Evolutionary conservation across 768 basidiomycete species (phyloP).

Genomic region (Suillus luteus): DNA sequence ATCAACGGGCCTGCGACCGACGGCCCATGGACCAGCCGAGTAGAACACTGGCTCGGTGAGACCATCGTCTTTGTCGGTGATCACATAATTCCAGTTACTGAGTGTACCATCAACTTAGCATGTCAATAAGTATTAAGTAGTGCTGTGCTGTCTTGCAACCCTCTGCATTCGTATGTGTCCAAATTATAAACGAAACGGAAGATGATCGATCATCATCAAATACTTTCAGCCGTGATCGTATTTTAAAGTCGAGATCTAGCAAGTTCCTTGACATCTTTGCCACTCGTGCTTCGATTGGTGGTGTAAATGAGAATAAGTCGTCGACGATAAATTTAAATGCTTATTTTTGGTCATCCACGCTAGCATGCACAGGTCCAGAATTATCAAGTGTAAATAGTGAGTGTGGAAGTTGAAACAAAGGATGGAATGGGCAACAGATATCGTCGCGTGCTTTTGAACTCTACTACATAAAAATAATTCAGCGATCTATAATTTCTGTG

Average conservation of each 20-base stretch:
- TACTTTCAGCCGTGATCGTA: no score
- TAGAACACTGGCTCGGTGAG: no score
- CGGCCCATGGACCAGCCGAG: no score
- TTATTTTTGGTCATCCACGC: neutral
- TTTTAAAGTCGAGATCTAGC: no score
- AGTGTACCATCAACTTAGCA: no score
- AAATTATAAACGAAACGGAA: neutral
- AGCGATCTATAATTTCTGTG: neutral
- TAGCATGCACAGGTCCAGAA: neutral
- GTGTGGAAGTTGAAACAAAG: neutral
- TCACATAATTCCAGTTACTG: no score
- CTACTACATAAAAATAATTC: neutral
- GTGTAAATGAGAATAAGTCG: neutral
- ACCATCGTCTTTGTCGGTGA: no score
- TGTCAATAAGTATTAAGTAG: no score
- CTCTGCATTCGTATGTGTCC: neutral
- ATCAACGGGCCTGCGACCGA: neutral
- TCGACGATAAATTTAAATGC: neutral
- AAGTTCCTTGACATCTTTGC: neutral
- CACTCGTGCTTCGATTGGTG: neutral
- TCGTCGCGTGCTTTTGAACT: neutral
- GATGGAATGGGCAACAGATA: neutral
- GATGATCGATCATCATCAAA: no score
- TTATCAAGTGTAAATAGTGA: neutral
- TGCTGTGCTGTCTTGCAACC: neutral